These are phyloP conservation scores for Penicillium chermesinum DNA, from an alignment of 495 filamentous ascomycete genomes.

Conservation along the genomic window DNA sequence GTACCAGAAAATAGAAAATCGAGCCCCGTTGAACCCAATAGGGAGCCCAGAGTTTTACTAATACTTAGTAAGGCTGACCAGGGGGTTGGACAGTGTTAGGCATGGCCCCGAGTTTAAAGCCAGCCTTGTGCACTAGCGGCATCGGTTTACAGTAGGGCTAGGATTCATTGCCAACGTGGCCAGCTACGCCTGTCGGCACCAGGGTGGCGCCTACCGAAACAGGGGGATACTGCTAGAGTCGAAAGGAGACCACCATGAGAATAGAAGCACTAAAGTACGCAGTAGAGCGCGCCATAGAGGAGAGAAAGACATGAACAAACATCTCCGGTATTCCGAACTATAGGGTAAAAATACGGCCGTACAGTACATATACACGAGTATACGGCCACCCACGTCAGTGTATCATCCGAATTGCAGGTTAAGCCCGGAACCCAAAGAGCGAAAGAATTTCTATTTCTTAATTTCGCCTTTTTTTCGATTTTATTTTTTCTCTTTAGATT, in stretches of 20 bases:
- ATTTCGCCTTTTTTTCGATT: slow-evolving; percentile 8
- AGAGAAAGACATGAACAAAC: too few relatives aligned
- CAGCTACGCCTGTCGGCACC: slow-evolving; percentile 1
- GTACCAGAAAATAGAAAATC: not conserved
- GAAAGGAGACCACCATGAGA: too few relatives aligned
- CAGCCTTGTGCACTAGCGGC: slow-evolving; percentile 3
- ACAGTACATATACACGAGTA: slow-evolving; percentile 9
- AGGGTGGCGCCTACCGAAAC: not conserved
- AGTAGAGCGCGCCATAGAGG: too few relatives aligned
- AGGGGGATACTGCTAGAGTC: too few relatives aligned
- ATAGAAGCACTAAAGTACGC: too few relatives aligned
- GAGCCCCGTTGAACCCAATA: not conserved
- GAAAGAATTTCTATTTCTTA: slow-evolving; percentile 9
- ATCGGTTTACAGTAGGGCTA: not conserved
- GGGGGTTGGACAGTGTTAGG: not conserved
- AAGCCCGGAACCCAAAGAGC: slow-evolving; percentile 15
- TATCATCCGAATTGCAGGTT: slow-evolving; percentile 12
- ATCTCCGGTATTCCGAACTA: too few relatives aligned
- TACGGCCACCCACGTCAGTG: slow-evolving; percentile 13
- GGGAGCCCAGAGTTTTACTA: too few relatives aligned
- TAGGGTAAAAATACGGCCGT: slow-evolving; percentile 11
- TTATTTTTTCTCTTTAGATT: slow-evolving; percentile 10
- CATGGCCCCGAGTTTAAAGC: slow-evolving; percentile 1
- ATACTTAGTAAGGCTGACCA: not conserved
- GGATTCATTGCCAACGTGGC: slow-evolving; percentile 4